Evolutionary conservation across 805 yeast genomes (phyloP).

Genomic region (Tanozyma kutaoensis): DNA sequence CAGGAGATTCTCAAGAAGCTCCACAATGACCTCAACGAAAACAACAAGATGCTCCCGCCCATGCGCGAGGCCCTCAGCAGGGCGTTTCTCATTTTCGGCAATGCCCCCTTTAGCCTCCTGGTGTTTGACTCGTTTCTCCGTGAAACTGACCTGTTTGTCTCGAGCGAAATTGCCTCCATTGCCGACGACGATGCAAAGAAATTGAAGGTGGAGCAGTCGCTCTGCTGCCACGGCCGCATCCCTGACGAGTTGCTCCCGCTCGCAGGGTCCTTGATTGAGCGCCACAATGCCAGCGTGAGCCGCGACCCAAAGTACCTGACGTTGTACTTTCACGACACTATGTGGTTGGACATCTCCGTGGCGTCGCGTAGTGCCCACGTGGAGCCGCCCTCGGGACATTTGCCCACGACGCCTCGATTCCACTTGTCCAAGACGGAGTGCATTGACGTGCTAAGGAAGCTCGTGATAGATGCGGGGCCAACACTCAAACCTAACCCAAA

Average conservation of each 20-base stretch:
- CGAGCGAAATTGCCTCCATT: conserved; percentile 12
- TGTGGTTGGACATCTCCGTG: too few relatives aligned
- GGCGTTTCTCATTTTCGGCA: conserved; percentile 31
- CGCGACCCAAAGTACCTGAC: conserved; percentile 38
- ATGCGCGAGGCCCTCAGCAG: conserved; percentile 40
- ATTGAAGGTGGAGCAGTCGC: conserved; percentile 43
- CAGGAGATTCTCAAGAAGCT: conserved; percentile 43
- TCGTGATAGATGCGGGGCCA: too few relatives aligned
- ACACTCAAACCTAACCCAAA: too few relatives aligned
- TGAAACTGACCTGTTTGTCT: conserved; percentile 35
- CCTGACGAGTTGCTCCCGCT: conserved; percentile 30
- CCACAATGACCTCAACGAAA: too few relatives aligned
- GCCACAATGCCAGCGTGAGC: too few relatives aligned
- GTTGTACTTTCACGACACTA: conserved; percentile 49
- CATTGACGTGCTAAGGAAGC: too few relatives aligned
- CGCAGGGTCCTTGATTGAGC: conserved; percentile 30
- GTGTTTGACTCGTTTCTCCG: conserved; percentile 47
- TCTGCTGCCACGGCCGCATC: conserved; percentile 49
- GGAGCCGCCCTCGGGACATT: too few relatives aligned
- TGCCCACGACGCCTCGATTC: too few relatives aligned
- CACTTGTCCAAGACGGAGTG: too few relatives aligned
- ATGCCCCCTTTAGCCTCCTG: conserved; percentile 42
- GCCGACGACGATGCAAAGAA: conserved; percentile 13
- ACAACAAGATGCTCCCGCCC: conserved; percentile 29
- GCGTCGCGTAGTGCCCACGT: too few relatives aligned